phyloP scores from a whole-genome alignment of 257 asterid species.

The Solanum chmielewskii region DNA sequence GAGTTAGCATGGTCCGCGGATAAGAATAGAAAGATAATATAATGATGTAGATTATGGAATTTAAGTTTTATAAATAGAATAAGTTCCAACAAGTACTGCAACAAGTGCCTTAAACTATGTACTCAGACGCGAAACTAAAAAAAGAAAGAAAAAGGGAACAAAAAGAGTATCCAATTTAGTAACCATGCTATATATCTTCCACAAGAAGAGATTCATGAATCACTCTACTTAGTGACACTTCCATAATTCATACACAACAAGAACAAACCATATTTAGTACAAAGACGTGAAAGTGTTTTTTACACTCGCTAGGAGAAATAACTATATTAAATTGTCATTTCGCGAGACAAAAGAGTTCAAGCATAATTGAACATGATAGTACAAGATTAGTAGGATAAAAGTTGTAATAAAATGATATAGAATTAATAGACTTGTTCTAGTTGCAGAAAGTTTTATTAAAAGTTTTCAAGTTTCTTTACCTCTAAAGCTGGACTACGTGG shows the following conservation, averaged over 20 bases:
- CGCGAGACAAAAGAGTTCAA: neutral
- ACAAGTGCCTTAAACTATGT: neutral
- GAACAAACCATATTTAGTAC: neutral
- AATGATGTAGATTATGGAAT: neutral
- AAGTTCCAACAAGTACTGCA: neutral
- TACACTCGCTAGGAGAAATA: neutral
- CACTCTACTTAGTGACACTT: neutral
- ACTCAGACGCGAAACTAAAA: neutral
- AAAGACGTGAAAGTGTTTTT: neutral
- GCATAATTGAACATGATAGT: neutral
- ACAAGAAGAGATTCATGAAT: neutral
- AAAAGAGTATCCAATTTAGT: neutral
- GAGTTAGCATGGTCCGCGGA: neutral
- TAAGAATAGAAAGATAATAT: neutral
- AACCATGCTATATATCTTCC: neutral
- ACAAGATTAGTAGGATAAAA: neutral
- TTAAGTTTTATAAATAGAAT: neutral
- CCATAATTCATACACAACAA: neutral
- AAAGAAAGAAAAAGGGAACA: neutral
- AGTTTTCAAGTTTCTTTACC: conserved; percentile 24
- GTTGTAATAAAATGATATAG: neutral
- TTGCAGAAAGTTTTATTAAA: neutral
- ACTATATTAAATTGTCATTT: neutral
- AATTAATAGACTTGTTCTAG: neutral
- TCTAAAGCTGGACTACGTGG: conserved; percentile 53